These are phyloP conservation scores for Botrytis deweyae DNA, from an alignment of 2,329 filamentous ascomycete genomes.

Conservation along the genomic window DNA sequence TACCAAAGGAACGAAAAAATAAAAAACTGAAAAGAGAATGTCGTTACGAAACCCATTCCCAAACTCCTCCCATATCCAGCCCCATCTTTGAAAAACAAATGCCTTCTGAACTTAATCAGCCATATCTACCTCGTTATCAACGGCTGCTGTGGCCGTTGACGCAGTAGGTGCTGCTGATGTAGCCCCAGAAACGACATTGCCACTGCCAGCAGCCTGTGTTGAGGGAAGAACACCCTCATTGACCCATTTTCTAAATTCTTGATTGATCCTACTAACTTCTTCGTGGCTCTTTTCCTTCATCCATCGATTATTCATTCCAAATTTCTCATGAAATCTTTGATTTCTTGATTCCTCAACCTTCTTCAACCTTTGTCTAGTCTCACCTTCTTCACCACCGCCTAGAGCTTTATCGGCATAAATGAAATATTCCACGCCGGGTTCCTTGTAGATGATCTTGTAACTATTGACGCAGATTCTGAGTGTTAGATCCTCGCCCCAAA, in stretches of 20 bases:
- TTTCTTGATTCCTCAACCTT: conserved; percentile 41
- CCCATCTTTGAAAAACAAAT: not conserved
- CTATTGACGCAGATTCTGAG: conserved; percentile 75
- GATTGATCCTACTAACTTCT: conserved; percentile 48
- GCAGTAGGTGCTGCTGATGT: not conserved
- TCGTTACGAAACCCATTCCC: conserved; percentile 5
- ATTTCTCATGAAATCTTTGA: conserved; percentile 51
- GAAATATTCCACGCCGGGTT: conserved; percentile 68
- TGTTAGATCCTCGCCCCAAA: conserved; percentile 65
- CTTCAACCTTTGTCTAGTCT: conserved; percentile 37
- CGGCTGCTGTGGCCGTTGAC: not conserved
- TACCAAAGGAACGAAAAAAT: not conserved
- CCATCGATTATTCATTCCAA: conserved; percentile 52
- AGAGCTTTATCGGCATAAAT: conserved; percentile 51
- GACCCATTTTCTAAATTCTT: conserved; percentile 49
- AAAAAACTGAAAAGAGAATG: conserved; percentile 8
- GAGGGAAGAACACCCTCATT: conserved; percentile 35
- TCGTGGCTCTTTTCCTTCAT: conserved; percentile 50
- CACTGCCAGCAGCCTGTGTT: not conserved
- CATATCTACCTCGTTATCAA: conserved; percentile 22
- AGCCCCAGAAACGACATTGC: not conserved
- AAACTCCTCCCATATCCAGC: conserved; percentile 8
- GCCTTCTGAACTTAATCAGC: conserved; percentile 10
- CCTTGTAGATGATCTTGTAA: conserved; percentile 76
- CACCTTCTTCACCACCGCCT: conserved; percentile 42